Evolutionary conservation across 495 filamentous ascomycete genomes (phyloP).

Genomic region (Penicilliopsis zonata): DNA sequence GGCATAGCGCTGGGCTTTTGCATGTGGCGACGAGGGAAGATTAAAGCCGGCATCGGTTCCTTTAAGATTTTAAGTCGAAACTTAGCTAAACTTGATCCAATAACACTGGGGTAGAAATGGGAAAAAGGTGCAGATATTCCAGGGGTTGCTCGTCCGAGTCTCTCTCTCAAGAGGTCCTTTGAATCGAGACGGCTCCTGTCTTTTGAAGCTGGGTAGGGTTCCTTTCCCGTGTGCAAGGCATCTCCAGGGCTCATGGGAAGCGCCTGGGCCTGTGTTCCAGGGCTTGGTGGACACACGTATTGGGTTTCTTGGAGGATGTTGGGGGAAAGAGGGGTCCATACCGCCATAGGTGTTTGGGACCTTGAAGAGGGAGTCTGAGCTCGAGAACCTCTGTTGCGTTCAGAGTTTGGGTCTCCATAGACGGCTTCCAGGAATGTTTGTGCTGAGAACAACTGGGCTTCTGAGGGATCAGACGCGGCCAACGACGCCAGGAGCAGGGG

Average conservation of each 20-base stretch:
- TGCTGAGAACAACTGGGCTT: constrained; percentile 70
- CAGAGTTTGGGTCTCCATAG: constrained; percentile 50
- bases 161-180: constrained; percentile 2
- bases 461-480: constrained; percentile 64
- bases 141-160: constrained; percentile 5
- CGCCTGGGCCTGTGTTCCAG: constrained; percentile 16
- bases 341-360: constrained; percentile 32
- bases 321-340: constrained; percentile 23
- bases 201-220: constrained; percentile 2
- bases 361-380: constrained; percentile 59
- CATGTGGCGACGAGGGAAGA: constrained; percentile 44
- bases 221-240: constrained; percentile 4
- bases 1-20: constrained; percentile 55
- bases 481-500: constrained; percentile 58
- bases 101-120: constrained; percentile 8
- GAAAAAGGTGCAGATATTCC: constrained; percentile 8
- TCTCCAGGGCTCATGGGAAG: constrained; percentile 14
- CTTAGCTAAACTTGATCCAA: constrained; percentile 22
- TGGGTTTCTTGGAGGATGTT: constrained; percentile 12
- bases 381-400: constrained; percentile 52
- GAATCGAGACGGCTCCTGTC: constrained; percentile 3
- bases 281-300: constrained; percentile 10
- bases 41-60: constrained; percentile 37
- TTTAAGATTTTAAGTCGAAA: constrained; percentile 23
- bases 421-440: constrained; percentile 68